Evolutionary conservation across 176 grass and related monocot genomes (phyloP), one percentile per base, ranked within the genome.

Genomic region (Phoenix roebelenii): DNA sequence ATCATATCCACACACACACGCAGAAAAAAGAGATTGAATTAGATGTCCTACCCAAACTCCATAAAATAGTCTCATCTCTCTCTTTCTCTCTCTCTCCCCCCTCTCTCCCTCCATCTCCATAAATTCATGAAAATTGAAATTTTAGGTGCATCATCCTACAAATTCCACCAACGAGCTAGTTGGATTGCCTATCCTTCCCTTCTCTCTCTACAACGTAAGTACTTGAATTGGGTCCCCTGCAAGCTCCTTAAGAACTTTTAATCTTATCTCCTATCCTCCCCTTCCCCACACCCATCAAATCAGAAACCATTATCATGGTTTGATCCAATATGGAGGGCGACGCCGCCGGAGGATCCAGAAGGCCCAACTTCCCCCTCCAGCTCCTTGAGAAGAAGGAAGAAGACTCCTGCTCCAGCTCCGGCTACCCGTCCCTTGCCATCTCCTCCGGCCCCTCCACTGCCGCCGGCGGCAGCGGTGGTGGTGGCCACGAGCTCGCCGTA

Each of bases 31-130:
- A 73, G 12, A 12, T 79, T 61, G 65, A 30, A 50, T 52, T 72
- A 67, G 74, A 57, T 73, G 59, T 19, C 82, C 68, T 49, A 83
- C 76, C 73, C 73, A 78, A 74, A 77, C 67, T 53, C 75, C 79
- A 89, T 78, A 85, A 93, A 84, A 87, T 84, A 78, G 64, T 77
- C 75, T 77, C 79, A 77, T 44, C 51, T 54, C 50, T 54, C 23
- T 17, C 35, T 9, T 23, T 44, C 16, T 10, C 49, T 23, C 14
- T 5, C 24, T 3, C 6, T 3, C 7, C 4, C 49, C 26, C 58
- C 7, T 7, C 49, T 39, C 58, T 30, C 16, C 12, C 10, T 16
- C 3, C 23, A 22, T 22, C 19, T 51, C 51, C 22, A 20, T 5
- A 15, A 10, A 16, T 12, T 5, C 57, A 57, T n/a, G 15, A 22